phyloP scores from a whole-genome alignment of 345 rosid species.

The Eucalyptus marginata region DNA sequence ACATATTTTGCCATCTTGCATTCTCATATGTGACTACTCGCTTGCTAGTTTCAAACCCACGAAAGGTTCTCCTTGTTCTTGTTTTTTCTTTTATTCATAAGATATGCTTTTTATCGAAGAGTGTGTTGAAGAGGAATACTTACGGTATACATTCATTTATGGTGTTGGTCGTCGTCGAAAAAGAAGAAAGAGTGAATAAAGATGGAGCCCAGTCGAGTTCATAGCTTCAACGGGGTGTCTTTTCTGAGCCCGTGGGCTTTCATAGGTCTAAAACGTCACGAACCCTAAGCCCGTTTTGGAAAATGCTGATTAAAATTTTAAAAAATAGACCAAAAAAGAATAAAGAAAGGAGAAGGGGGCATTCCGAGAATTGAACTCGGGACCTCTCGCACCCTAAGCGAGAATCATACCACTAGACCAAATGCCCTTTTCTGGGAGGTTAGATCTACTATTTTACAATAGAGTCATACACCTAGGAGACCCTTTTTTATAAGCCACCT shows the following conservation, averaged over 20 bases:
- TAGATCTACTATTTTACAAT: fast-evolving
- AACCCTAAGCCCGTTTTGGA: neutral
- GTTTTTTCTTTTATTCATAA: neutral
- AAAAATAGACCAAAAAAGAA: fast-evolving
- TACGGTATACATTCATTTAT: too few species aligned
- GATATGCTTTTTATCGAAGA: neutral
- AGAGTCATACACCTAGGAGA: fast-evolving
- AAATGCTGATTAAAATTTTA: neutral
- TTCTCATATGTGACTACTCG: neutral
- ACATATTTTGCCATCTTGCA: neutral
- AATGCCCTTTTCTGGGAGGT: conserved; percentile 12
- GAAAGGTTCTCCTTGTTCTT: neutral
- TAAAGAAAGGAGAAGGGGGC: neutral
- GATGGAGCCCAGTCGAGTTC: neutral
- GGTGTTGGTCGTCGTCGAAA: neutral
- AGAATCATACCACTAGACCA: conserved; percentile 91
- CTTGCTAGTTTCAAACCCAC: neutral
- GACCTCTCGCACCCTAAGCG: conserved; percentile 90
- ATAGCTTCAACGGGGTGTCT: neutral
- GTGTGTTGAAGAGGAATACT: neutral
- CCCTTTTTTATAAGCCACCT: neutral
- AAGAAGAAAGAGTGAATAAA: neutral
- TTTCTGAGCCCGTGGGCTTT: neutral
- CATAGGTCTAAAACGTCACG: neutral
- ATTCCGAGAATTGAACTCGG: conserved; percentile 77